Conservation (phyloP, 1,284 basidiomycete species). For the Rhodotorula sp. region DNA sequence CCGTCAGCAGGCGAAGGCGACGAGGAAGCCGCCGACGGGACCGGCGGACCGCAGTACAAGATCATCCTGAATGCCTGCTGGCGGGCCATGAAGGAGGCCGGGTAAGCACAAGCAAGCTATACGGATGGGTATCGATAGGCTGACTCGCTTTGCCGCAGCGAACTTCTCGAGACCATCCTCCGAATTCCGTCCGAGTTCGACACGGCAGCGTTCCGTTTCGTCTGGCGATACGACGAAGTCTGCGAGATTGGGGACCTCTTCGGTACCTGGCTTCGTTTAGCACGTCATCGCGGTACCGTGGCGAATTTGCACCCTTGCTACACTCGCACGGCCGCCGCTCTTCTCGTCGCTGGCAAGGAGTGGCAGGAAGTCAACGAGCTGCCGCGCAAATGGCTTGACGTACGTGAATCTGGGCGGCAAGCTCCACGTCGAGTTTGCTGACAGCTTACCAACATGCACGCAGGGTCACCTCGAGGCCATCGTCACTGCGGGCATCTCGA, state of each 20-base stretch:
- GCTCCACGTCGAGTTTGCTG: background rate
- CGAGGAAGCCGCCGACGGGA: conserved; percentile 5
- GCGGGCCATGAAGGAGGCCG: conserved; percentile 50
- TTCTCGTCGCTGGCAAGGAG: conserved; percentile 39
- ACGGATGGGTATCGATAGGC: background rate
- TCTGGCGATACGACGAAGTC: conserved; percentile 36
- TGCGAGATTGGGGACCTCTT: conserved; percentile 46
- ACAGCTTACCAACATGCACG: conserved; percentile 1
- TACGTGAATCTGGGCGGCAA: conserved; percentile 16
- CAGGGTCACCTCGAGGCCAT: conserved; percentile 37
- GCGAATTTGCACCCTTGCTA: conserved; percentile 50
- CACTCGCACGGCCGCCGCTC: conserved; percentile 43
- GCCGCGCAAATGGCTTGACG: conserved; percentile 47
- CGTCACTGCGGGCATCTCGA: conserved; percentile 45
- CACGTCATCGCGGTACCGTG: conserved; percentile 50
- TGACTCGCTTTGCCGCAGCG: conserved; percentile 22
- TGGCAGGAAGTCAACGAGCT: conserved; percentile 41
- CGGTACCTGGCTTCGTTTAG: conserved; percentile 47
- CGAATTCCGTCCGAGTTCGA: conserved; percentile 40
- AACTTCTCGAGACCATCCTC: conserved; percentile 47
- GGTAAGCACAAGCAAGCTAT: conserved; percentile 1
- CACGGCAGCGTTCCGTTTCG: conserved; percentile 12
- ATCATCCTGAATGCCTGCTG: conserved; percentile 50
- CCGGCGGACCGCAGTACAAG: conserved; percentile 46
- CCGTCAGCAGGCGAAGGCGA: conserved; percentile 23